These are phyloP conservation scores for Pythium grandisporangium DNA, from an alignment of 352 stramenopile genomes.

Conservation along the genomic window DNA sequence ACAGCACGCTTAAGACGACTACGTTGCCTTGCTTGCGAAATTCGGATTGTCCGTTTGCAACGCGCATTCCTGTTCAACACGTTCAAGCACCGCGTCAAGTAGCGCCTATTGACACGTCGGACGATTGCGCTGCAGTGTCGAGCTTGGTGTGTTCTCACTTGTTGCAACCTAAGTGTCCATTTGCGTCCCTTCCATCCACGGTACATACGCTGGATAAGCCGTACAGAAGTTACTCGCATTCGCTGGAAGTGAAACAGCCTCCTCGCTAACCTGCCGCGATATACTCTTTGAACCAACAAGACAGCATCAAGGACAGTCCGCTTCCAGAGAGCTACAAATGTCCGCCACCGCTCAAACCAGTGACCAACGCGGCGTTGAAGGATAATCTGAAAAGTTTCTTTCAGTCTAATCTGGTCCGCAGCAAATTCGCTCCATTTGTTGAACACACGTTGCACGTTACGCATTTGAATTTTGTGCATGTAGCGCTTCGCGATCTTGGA, in stretches of 20 bases:
- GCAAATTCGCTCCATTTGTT: constrained; percentile 38
- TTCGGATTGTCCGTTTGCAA: constrained; percentile 20
- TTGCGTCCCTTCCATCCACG: constrained; percentile 27
- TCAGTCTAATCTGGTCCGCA: constrained; percentile 24
- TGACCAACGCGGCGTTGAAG: constrained; percentile 23
- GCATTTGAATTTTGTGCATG: constrained; percentile 38
- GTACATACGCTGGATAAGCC: constrained; percentile 46
- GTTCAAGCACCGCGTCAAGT: constrained; percentile 18
- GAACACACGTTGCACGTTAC: constrained; percentile 35
- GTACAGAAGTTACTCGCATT: constrained; percentile 11
- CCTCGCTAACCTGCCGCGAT: constrained; percentile 39
- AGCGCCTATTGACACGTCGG: constrained; percentile 19
- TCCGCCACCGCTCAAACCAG: constrained; percentile 43
- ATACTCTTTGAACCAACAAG: constrained; percentile 49
- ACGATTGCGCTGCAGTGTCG: constrained; percentile 15
- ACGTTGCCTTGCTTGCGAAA: constrained; percentile 15
- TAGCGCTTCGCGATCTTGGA: constrained; percentile 44
- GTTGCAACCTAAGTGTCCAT: constrained; percentile 5
- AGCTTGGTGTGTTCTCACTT: constrained; percentile 24
- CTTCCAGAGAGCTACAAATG: constrained; percentile 22
- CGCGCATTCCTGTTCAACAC: constrained; percentile 12
- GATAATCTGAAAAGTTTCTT: constrained; percentile 31
- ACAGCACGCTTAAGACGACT: constrained; percentile 1
- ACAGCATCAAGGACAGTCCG: constrained; percentile 15
- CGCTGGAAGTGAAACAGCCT: constrained; percentile 31